Conservation (phyloP, 345 rosid species). For the Syzygium oleosum region DNA sequence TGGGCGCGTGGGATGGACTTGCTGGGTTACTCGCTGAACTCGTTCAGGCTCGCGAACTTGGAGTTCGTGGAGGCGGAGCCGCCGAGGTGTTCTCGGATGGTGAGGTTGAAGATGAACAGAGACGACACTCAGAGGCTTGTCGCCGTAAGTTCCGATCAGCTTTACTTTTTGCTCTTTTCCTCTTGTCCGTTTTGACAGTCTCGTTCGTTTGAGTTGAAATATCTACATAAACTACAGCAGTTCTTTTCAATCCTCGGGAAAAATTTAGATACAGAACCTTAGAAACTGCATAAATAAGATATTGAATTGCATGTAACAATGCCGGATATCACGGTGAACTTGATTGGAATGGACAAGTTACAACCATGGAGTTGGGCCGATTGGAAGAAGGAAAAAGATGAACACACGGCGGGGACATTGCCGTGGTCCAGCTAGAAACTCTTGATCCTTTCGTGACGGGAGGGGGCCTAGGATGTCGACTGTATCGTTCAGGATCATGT, state of each 20-base stretch:
- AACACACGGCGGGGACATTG: too few species aligned
- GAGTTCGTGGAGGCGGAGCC: constrained; percentile 37
- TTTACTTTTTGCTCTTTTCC: background rate
- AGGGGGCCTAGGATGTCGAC: background rate
- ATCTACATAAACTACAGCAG: too few species aligned
- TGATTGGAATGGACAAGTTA: too few species aligned
- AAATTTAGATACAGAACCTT: too few species aligned
- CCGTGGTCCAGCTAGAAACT: too few species aligned
- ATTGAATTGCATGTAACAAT: too few species aligned
- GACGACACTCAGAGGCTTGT: constrained; percentile 45
- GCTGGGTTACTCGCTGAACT: constrained; percentile 83
- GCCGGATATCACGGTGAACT: too few species aligned
- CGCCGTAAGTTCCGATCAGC: constrained; percentile 18
- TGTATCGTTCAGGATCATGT: background rate
- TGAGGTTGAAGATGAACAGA: constrained; percentile 36
- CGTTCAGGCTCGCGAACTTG: constrained; percentile 57
- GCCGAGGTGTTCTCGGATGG: constrained; percentile 40
- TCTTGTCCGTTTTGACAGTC: background rate
- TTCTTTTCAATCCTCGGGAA: too few species aligned
- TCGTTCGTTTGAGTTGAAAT: too few species aligned
- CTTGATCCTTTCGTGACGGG: background rate
- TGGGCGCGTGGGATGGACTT: constrained; percentile 91
- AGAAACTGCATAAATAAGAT: too few species aligned
- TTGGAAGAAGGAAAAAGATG: too few species aligned
- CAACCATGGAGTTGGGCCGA: too few species aligned